A percentile compares a stretch with the other conserved stretches of the same genome.
Conservation (phyloP, 441 rosid genomes). For the Flueggea neowawraea region DNA sequence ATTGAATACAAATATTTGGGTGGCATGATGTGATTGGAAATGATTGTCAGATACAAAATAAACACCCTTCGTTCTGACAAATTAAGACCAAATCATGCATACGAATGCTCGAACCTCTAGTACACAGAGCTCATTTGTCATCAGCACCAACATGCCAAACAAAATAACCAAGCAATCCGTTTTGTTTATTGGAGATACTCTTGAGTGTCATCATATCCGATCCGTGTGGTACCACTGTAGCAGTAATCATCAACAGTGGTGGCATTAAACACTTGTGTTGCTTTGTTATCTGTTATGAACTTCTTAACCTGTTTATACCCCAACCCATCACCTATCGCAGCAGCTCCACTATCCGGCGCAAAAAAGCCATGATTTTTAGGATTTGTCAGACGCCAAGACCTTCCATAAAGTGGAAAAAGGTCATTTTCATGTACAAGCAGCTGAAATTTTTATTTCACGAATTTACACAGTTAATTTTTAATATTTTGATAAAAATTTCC, state of each 20-base stretch:
- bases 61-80: neutral
- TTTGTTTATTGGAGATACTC: conserved; percentile 19
- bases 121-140: conserved; percentile 19
- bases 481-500: too few species aligned
- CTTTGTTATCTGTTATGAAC: conserved; percentile 21
- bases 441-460: too few species aligned
- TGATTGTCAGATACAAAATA: neutral
- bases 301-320: conserved; percentile 25
- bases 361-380: conserved; percentile 30
- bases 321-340: conserved; percentile 15
- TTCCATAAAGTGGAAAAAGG: conserved; percentile 37
- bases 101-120: conserved; percentile 7
- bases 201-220: conserved; percentile 28
- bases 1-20: neutral
- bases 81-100: neutral
- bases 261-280: conserved; percentile 16
- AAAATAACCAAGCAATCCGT: conserved; percentile 33
- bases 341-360: conserved; percentile 36
- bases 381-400: conserved; percentile 35
- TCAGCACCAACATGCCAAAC: conserved; percentile 36
- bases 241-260: conserved; percentile 23
- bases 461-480: too few species aligned
- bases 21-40: conserved; percentile 2
- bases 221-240: conserved; percentile 33
- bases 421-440: too few species aligned